Conservation (phyloP, 2,329 filamentous ascomycete genomes). For the Sclerotinia subarctica region DNA sequence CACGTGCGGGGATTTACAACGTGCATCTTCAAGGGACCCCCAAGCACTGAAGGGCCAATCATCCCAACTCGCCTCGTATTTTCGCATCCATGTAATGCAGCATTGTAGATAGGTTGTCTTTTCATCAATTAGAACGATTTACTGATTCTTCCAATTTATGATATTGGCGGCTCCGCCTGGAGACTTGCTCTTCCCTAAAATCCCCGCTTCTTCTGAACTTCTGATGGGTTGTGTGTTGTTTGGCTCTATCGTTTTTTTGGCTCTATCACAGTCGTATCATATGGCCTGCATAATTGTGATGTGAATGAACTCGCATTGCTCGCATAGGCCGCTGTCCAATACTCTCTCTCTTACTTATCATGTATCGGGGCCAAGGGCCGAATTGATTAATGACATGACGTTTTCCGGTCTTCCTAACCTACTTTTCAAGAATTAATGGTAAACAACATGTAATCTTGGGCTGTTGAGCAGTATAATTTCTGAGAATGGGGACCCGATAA, state of each 20-base stretch:
- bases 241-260: neutral
- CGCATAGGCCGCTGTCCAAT: slow-evolving; percentile 13
- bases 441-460: neutral
- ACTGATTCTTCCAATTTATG: neutral
- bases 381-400: slow-evolving; percentile 15
- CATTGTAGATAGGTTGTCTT: slow-evolving; percentile 21
- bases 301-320: slow-evolving; percentile 16
- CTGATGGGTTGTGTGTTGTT: slow-evolving; percentile 7
- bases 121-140: neutral
- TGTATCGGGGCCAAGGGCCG: slow-evolving; percentile 17
- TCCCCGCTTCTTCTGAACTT: neutral
- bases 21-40: slow-evolving; percentile 24
- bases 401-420: neutral
- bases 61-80: slow-evolving; percentile 15
- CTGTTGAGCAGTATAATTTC: neutral
- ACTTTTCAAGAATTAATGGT: neutral
- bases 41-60: slow-evolving; percentile 26
- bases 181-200: neutral
- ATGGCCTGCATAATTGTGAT: slow-evolving; percentile 16
- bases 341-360: slow-evolving; percentile 10
- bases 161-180: slow-evolving; percentile 9
- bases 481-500: neutral
- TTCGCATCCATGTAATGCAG: slow-evolving; percentile 23
- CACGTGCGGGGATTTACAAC: slow-evolving; percentile 27
- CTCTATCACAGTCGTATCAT: slow-evolving; percentile 12